Base-by-base conservation (phyloP, 1,139 yeast species). In the Geotrichum restrictum region DNA sequence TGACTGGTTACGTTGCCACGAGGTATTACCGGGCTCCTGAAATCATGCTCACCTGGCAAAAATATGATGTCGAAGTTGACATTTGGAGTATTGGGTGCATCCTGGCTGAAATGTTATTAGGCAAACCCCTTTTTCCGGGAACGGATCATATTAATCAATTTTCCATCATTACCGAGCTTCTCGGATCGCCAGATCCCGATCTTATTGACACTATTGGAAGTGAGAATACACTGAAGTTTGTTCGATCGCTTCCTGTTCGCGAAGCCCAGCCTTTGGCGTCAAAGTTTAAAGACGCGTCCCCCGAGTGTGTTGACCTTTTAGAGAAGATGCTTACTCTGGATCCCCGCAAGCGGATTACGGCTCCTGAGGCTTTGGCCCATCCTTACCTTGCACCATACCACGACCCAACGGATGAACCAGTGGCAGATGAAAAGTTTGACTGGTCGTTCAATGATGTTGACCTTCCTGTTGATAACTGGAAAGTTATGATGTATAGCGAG, bases 391-490 rank as follows among this genome's bases (percentile, higher is more conserved):
- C 91, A 44, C 96, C 96, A 13, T 94, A 93, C 71, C 98, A 93
- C 69, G 98, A 94, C 66, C 96, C 98, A 31, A 81, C 93, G 4
- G 99, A 93, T 71, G 99, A 93, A 71, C 99, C 99, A 1, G 85
- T 81, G 3, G 96, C 98, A 49, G 91, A 83, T 50, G 86, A 84
- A 59, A 87, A 87, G 69, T 93, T 93, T 64, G 98, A 93, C 72
- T 93, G 99, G 99, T 85, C 95, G 64, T 93, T 93, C 70, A 93
- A 93, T 68, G 98, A 94, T 64, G 98, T 97, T 0, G 98, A 93
- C 70, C 77, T 93, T 63, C 98, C 98, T 1, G 95, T 93, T 21
- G 98, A 93, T 66, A 88, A 96, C 11, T 93, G 98, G 98, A 83
- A 96, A 73, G 96, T 91, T 24, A 93, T 93, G 98, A 93, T 93